phyloP scores from a whole-genome alignment of 441 rosid species.

The Gossypium schwendimanii region DNA sequence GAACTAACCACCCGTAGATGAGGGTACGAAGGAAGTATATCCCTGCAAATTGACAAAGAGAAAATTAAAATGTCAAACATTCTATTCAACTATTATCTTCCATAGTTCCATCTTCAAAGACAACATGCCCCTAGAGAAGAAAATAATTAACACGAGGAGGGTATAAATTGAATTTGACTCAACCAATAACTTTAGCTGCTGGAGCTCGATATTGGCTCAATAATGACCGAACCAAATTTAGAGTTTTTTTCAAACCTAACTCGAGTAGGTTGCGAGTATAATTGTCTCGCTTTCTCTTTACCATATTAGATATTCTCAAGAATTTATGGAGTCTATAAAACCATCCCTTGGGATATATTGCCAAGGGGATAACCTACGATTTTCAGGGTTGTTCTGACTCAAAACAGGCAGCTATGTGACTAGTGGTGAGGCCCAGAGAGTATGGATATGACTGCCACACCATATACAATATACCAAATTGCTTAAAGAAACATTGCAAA shows the following conservation, averaged over 20 bases:
- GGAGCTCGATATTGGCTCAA: neutral
- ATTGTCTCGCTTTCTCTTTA: neutral
- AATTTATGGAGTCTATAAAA: neutral
- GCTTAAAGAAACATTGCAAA: neutral
- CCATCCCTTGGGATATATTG: neutral
- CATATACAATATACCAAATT: slow-evolving; percentile 16
- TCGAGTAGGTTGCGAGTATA: neutral
- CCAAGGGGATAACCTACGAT: neutral
- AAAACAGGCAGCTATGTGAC: slow-evolving; percentile 1
- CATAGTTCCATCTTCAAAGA: neutral
- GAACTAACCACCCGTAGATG: slow-evolving; percentile 87
- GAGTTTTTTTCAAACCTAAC: neutral
- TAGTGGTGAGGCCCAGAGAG: neutral
- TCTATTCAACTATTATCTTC: neutral
- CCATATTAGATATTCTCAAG: neutral
- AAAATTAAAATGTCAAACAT: slow-evolving; percentile 11
- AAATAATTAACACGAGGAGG: neutral
- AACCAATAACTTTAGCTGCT: neutral
- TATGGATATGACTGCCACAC: neutral
- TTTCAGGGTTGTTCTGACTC: neutral
- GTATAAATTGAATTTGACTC: neutral
- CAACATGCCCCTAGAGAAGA: neutral
- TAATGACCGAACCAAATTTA: neutral
- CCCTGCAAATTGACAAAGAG: slow-evolving; percentile 51
- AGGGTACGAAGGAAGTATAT: slow-evolving; percentile 77